Evolutionary conservation across 352 stramenopile species (phyloP).

Genomic region (Phytophthora sansomeana): DNA sequence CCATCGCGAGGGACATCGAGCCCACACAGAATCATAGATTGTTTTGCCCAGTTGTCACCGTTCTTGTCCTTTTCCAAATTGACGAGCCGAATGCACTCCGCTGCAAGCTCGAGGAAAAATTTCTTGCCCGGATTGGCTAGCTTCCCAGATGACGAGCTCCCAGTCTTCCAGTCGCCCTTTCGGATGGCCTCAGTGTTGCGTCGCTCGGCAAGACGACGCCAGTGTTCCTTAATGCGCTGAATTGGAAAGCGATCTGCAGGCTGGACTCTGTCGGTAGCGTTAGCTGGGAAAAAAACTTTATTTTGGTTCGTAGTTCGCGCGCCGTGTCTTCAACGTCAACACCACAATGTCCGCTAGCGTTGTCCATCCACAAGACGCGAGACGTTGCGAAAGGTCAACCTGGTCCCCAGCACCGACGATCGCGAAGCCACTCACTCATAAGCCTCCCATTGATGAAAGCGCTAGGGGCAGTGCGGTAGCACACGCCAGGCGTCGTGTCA

Average conservation of each 20-base stretch:
- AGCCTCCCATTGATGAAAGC: conserved; percentile 27
- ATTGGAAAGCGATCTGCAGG: conserved; percentile 5
- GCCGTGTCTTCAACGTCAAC: neutral
- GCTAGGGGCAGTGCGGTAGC: conserved; percentile 11
- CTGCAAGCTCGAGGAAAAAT: conserved; percentile 17
- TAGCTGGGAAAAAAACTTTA: conserved; percentile 6
- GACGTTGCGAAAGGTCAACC: neutral
- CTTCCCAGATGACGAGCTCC: no score
- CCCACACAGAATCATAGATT: conserved; percentile 10
- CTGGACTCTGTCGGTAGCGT: conserved; percentile 6
- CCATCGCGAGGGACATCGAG: conserved; percentile 11
- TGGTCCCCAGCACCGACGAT: conserved; percentile 5
- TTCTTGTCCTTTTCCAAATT: conserved; percentile 14
- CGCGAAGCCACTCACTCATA: conserved; percentile 7
- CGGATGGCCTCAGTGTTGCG: conserved; percentile 18
- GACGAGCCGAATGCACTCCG: conserved; percentile 13
- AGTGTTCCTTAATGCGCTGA: conserved; percentile 9
- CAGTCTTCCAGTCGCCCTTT: conserved; percentile 17
- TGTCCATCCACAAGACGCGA: conserved; percentile 8
- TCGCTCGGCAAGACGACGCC: neutral
- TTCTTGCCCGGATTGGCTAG: conserved; percentile 13
- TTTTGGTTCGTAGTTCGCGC: no score
- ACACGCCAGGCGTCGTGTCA: neutral
- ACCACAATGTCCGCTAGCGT: conserved; percentile 9
- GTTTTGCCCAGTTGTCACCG: conserved; percentile 17